Percentiles rank a stretch among this genome's conserved stretches.
These are phyloP conservation scores for Ceriops tagal DNA, from an alignment of 345 rosid species.

Conservation along the genomic window DNA sequence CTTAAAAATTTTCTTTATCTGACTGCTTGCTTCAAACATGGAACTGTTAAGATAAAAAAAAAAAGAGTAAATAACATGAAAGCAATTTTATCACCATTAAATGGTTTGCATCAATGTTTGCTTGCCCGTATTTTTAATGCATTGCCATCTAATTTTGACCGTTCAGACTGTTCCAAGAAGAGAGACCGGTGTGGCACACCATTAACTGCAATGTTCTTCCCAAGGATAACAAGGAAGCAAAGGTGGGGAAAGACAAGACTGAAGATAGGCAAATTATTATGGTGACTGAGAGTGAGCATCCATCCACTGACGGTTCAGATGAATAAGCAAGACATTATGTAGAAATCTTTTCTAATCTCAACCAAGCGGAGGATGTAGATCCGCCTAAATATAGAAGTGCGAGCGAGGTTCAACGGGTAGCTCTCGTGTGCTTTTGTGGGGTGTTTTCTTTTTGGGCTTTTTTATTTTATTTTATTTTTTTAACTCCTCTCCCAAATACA, in stretches of 20 bases:
- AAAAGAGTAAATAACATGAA: not conserved
- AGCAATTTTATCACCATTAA: not conserved
- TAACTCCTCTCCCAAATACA: too few species aligned
- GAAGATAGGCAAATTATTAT: constrained; percentile 38
- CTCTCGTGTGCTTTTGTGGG: too few species aligned
- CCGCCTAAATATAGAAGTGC: too few species aligned
- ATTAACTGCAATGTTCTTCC: constrained; percentile 73
- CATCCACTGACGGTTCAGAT: constrained; percentile 22
- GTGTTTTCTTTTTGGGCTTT: too few species aligned
- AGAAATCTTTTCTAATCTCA: not conserved
- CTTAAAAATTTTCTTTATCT: too few species aligned
- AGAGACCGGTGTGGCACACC: constrained; percentile 83
- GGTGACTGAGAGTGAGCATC: constrained; percentile 39
- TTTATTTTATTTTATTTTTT: too few species aligned
- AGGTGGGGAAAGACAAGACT: constrained; percentile 32
- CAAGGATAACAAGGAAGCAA: constrained; percentile 37
- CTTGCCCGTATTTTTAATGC: not conserved
- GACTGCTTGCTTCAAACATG: too few species aligned
- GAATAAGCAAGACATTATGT: constrained; percentile 13
- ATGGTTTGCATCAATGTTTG: not conserved
- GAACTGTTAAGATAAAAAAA: not conserved
- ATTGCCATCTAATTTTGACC: not conserved
- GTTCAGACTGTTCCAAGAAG: constrained; percentile 83
- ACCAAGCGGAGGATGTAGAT: too few species aligned
- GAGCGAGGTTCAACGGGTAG: too few species aligned